Conservation (phyloP, 768 basidiomycete genomes). For the Rhodotorula babjevae region DNA sequence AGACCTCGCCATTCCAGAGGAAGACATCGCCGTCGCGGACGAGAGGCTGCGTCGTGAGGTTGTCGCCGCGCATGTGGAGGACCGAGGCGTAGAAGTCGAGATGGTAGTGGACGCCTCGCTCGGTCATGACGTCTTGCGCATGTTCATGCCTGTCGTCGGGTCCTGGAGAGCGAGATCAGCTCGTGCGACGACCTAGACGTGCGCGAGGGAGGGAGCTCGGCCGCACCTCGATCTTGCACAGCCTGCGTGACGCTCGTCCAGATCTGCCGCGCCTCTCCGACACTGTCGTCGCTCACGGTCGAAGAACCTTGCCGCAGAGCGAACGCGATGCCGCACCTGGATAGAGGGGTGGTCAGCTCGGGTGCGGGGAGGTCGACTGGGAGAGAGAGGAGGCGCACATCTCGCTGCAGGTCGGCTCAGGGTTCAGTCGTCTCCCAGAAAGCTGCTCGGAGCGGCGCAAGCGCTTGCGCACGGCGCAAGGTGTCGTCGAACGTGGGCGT, state of each 20-base stretch:
- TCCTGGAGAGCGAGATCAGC: neutral
- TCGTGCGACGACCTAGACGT: no score
- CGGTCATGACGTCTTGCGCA: neutral
- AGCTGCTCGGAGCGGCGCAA: no score
- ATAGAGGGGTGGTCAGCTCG: neutral
- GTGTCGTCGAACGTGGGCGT: no score
- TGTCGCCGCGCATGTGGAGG: constrained; percentile 63
- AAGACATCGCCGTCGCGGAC: constrained; percentile 61
- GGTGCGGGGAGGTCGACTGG: neutral
- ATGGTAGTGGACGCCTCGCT: neutral
- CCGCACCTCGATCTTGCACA: constrained; percentile 18
- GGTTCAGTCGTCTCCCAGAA: no score
- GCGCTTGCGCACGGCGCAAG: no score
- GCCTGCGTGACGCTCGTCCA: neutral
- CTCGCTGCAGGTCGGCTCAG: no score
- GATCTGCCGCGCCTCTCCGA: constrained; percentile 1
- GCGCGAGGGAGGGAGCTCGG: neutral
- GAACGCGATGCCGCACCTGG: constrained; percentile 31
- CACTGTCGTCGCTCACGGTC: neutral
- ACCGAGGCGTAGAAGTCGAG: constrained; percentile 65
- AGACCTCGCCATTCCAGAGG: constrained; percentile 52
- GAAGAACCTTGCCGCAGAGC: constrained; percentile 1
- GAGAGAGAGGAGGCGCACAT: neutral
- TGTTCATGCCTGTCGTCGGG: constrained; percentile 7
- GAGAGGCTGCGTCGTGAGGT: constrained; percentile 66